Evolutionary conservation across 371 early-diverging fungal species (phyloP).

Genomic region (Modicella reniformis): DNA sequence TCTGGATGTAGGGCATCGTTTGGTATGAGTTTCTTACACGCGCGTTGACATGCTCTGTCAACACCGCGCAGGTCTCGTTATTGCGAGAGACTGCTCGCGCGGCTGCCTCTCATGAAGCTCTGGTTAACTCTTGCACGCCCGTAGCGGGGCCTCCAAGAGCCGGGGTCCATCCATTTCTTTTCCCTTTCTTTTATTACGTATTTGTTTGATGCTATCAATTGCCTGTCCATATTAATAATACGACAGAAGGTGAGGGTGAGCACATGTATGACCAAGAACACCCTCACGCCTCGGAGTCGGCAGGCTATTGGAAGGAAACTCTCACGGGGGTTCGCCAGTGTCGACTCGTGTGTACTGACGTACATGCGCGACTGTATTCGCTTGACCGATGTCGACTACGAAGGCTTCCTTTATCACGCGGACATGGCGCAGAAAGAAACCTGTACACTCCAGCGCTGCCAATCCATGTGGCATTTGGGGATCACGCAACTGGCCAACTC

Average conservation of each 20-base stretch:
- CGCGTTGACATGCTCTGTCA: constrained; percentile 17
- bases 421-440: constrained; percentile 18
- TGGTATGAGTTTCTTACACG: constrained; percentile 12
- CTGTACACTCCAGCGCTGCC: constrained; percentile 17
- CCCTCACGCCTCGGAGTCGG: constrained; percentile 7
- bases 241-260: background rate
- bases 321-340: constrained; percentile 8
- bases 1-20: constrained; percentile 28
- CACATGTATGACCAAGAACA: background rate
- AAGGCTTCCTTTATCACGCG: constrained; percentile 18
- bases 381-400: constrained; percentile 22
- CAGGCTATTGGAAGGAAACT: constrained; percentile 11
- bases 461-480: constrained; percentile 18
- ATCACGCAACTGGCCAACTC: constrained; percentile 15
- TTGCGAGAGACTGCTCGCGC: constrained; percentile 28
- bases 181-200: constrained; percentile 13
- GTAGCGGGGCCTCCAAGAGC: constrained; percentile 34
- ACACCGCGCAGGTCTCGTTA: constrained; percentile 34
- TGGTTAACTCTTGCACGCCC: constrained; percentile 32
- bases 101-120: constrained; percentile 33
- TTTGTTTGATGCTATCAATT: constrained; percentile 24
- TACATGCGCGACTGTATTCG: constrained; percentile 20
- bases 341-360: constrained; percentile 24
- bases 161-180: constrained; percentile 33
- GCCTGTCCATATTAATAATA: too few relatives aligned